Percentiles rank a stretch among this genome's conserved stretches.
Conservation (phyloP, 176 grass and related monocot species). For the Lolium rigidum region DNA sequence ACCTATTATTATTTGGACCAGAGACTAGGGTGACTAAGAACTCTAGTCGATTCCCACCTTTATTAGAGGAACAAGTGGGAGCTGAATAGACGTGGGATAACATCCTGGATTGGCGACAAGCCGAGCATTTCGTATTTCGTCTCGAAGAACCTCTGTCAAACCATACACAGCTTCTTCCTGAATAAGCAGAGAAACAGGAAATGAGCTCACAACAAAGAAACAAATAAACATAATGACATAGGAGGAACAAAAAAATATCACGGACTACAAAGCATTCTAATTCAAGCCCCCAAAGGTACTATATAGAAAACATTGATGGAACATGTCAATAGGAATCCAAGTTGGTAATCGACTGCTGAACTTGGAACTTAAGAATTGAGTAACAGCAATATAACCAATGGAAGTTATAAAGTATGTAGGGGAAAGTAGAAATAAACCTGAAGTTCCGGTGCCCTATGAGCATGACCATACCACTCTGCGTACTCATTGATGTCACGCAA, state of each 20-base stretch:
- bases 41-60: slow-evolving; percentile 58
- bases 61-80: slow-evolving; percentile 92
- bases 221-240: not conserved
- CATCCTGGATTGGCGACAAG: slow-evolving; percentile 98
- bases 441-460: slow-evolving; percentile 90
- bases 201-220: slow-evolving; percentile 43
- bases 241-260: slow-evolving; percentile 3
- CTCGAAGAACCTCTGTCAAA: slow-evolving; percentile 84
- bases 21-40: not conserved
- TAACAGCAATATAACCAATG: not conserved
- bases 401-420: slow-evolving; percentile 21
- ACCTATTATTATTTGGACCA: slow-evolving; percentile 1
- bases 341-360: not conserved
- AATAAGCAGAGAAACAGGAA: slow-evolving; percentile 31
- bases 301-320: slow-evolving; percentile 2
- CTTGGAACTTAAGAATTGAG: not conserved
- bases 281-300: not conserved
- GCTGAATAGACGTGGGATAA: slow-evolving; percentile 95
- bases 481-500: slow-evolving; percentile 81
- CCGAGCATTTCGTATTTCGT: slow-evolving; percentile 71
- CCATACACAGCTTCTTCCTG: slow-evolving; percentile 93
- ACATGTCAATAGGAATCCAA: not conserved
- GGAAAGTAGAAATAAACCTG: slow-evolving; percentile 56
- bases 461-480: slow-evolving; percentile 92
- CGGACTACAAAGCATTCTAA: slow-evolving; percentile 7